Conservation (phyloP, 202 grass and related monocot species). For the Elaeis oleifera region DNA sequence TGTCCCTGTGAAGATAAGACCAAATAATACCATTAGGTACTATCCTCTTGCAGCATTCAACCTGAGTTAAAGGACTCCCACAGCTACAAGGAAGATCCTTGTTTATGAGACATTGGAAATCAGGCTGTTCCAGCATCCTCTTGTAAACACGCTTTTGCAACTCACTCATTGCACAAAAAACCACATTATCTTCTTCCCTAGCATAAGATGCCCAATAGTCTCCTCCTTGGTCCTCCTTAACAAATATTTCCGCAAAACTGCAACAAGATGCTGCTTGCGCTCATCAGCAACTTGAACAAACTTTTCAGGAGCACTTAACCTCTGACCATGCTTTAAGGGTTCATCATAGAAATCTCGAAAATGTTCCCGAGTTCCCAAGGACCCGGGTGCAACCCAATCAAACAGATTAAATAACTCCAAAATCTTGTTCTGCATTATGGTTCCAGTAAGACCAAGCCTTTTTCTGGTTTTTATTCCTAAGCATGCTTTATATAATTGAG, state of each 20-base stretch:
- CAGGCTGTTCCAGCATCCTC: slow-evolving; percentile 93
- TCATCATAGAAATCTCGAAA: slow-evolving; percentile 87
- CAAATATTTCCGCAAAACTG: slow-evolving; percentile 66
- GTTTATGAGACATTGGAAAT: slow-evolving; percentile 89
- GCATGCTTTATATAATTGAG: slow-evolving; percentile 64
- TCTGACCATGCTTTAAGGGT: slow-evolving; percentile 85
- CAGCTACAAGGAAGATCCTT: slow-evolving; percentile 81
- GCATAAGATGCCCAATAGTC: slow-evolving; percentile 96
- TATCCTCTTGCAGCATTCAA: slow-evolving; percentile 76
- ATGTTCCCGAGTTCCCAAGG: slow-evolving; percentile 75
- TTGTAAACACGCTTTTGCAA: slow-evolving; percentile 91
- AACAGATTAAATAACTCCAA: slow-evolving; percentile 97
- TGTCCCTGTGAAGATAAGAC: slow-evolving; percentile 92
- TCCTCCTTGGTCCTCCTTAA: slow-evolving; percentile 94
- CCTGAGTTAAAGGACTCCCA: slow-evolving; percentile 76
- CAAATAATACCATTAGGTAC: slow-evolving; percentile 86
- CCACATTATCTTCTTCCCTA: slow-evolving; percentile 95
- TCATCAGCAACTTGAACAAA: slow-evolving; percentile 75
- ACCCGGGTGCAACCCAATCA: slow-evolving; percentile 85
- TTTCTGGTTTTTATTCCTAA: slow-evolving; percentile 74
- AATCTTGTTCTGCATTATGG: slow-evolving; percentile 91
- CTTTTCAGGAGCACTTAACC: slow-evolving; percentile 83
- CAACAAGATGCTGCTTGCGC: slow-evolving; percentile 80
- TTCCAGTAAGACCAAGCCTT: slow-evolving; percentile 80
- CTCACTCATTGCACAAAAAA: slow-evolving; percentile 96